These are phyloP conservation scores for Mycena polygramma DNA, from an alignment of 768 basidiomycete genomes.

Conservation along the genomic window DNA sequence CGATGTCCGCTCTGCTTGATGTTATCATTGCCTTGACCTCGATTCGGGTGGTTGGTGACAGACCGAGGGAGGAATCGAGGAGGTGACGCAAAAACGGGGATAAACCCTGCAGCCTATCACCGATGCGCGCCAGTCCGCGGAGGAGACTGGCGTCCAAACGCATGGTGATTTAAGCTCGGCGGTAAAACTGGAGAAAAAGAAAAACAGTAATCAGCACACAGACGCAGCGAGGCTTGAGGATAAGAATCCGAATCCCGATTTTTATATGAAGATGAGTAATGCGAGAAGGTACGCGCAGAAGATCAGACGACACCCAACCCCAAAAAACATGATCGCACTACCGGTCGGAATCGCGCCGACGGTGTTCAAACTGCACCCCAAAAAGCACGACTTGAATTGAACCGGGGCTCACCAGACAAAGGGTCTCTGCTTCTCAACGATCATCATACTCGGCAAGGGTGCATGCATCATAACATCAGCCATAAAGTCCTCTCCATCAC, in stretches of 20 bases:
- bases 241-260: constrained; percentile 29
- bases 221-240: constrained; percentile 10
- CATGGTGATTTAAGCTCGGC: constrained; percentile 2
- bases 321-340: constrained; percentile 19
- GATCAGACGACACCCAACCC: constrained; percentile 29
- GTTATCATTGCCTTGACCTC: constrained; percentile 24
- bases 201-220: constrained; percentile 19
- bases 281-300: constrained; percentile 27
- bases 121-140: constrained; percentile 26
- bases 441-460: constrained; percentile 35
- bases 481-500: constrained; percentile 33
- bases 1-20: constrained; percentile 14
- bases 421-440: constrained; percentile 32
- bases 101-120: constrained; percentile 19
- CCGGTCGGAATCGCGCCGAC: constrained; percentile 11
- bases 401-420: constrained; percentile 37
- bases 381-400: constrained; percentile 27
- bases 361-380: constrained; percentile 25
- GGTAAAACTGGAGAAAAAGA: constrained; percentile 14
- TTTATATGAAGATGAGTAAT: constrained; percentile 32
- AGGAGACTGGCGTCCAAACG: not conserved
- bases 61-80: not conserved
- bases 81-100: constrained; percentile 17
- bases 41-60: constrained; percentile 19
- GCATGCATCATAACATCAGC: constrained; percentile 37